Percentiles rank a stretch among this genome's conserved stretches.
These are phyloP conservation scores for Flueggea neowawraea DNA, from an alignment of 441 rosid genomes.

Conservation along the genomic window DNA sequence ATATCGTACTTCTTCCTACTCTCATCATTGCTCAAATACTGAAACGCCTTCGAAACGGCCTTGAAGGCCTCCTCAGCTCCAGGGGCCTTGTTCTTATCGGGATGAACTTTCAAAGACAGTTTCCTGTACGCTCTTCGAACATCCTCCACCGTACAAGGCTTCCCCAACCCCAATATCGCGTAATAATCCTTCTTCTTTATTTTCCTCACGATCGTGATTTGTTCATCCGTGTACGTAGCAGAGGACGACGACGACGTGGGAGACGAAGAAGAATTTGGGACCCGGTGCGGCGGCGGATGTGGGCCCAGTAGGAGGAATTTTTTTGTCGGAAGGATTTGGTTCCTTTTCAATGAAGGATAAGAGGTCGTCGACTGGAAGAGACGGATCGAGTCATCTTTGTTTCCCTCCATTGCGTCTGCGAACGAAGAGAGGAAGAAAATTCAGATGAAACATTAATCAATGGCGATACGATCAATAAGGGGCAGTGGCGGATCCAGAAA, in stretches of 20 bases:
- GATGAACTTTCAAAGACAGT: slow-evolving; percentile 86
- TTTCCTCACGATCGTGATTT: slow-evolving; percentile 62
- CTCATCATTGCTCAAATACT: slow-evolving; percentile 76
- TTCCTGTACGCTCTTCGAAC: slow-evolving; percentile 80
- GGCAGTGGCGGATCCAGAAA: too few species aligned
- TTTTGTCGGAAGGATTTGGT: slow-evolving; percentile 13
- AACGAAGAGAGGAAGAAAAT: neutral
- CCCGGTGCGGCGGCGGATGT: slow-evolving; percentile 21
- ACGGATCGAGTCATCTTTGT: slow-evolving; percentile 92
- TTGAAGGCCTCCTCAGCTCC: slow-evolving; percentile 96
- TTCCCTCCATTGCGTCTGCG: slow-evolving; percentile 61
- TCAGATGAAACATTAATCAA: neutral
- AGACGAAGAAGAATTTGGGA: slow-evolving; percentile 27
- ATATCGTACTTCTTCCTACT: slow-evolving; percentile 65
- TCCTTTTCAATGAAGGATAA: slow-evolving; percentile 36
- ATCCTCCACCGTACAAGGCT: slow-evolving; percentile 65
- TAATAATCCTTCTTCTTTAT: slow-evolving; percentile 84
- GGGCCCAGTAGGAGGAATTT: slow-evolving; percentile 25
- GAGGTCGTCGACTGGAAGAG: slow-evolving; percentile 58
- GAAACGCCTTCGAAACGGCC: slow-evolving; percentile 85
- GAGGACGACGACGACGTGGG: slow-evolving; percentile 39
- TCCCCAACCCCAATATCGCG: slow-evolving; percentile 71
- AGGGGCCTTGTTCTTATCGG: slow-evolving; percentile 93
- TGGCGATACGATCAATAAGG: too few species aligned
- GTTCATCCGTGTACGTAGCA: slow-evolving; percentile 64